Evolutionary conservation across 176 grass and related monocot species (phyloP).

Genomic region (Areca catechu): DNA sequence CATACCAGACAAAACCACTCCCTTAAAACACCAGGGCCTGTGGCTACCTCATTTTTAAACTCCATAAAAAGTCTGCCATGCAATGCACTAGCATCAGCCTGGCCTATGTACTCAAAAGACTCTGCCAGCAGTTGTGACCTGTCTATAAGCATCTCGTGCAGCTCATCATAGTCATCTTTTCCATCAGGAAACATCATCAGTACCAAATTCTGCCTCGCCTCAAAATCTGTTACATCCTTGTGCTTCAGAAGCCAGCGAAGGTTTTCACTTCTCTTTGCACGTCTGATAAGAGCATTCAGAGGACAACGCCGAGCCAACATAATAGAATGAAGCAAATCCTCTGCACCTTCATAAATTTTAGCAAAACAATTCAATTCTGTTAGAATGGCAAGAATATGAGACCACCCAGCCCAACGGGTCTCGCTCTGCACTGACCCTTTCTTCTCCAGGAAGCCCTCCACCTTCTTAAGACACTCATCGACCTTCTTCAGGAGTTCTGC

Average conservation of each 20-base stretch:
- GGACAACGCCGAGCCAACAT: conserved; percentile 39
- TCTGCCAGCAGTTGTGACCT: conserved; percentile 63
- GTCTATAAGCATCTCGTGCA: conserved; percentile 97
- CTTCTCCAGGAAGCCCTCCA: conserved; percentile 47
- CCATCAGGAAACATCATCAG: conserved; percentile 82
- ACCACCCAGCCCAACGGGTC: conserved; percentile 23
- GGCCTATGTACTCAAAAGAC: conserved; percentile 82
- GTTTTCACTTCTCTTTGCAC: conserved; percentile 53
- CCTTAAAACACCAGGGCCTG: conserved; percentile 90
- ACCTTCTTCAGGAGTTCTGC: conserved; percentile 44
- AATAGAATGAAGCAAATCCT: conserved; percentile 40
- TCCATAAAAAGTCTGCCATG: conserved; percentile 89
- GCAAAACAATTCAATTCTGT: conserved; percentile 68
- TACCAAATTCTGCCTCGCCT: conserved; percentile 79
- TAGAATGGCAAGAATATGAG: conserved; percentile 52
- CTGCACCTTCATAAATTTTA: conserved; percentile 63
- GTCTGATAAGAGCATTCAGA: conserved; percentile 55
- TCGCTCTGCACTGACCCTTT: conserved; percentile 35
- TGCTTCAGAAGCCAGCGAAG: conserved; percentile 79
- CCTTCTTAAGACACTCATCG: conserved; percentile 50
- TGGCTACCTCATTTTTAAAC: conserved; percentile 99
- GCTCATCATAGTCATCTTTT: conserved; percentile 72
- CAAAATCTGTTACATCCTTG: conserved; percentile 65
- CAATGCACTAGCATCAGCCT: conserved; percentile 43
- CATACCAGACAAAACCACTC: conserved; percentile 97